Conservation (phyloP, 495 filamentous ascomycete species). For the Neurospora sublineolata region DNA sequence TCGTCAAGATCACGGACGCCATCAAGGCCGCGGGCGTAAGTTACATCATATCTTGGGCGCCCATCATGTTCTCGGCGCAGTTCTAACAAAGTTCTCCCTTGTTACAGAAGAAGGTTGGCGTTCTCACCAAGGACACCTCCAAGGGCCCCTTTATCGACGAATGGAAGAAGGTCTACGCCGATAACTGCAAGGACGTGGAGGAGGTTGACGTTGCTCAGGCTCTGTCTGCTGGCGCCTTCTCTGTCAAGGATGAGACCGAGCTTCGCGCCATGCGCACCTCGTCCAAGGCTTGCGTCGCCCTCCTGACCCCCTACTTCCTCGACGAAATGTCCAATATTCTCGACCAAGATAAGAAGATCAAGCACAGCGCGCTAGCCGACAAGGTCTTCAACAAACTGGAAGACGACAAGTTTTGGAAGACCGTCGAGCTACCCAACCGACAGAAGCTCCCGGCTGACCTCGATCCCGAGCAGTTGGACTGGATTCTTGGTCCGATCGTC, state of each 20-base stretch:
- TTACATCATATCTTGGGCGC: conserved; percentile 13
- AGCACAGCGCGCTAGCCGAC: conserved; percentile 67
- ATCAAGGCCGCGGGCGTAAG: conserved; percentile 84
- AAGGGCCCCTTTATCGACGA: conserved; percentile 88
- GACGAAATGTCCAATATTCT: conserved; percentile 95
- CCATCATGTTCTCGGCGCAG: not conserved
- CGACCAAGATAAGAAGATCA: conserved; percentile 92
- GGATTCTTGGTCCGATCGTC: conserved; percentile 80
- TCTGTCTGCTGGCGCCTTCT: conserved; percentile 70
- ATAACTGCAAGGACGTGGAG: conserved; percentile 71
- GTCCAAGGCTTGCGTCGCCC: conserved; percentile 78
- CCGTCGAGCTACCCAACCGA: conserved; percentile 51
- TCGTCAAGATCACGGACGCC: conserved; percentile 64
- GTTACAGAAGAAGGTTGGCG: conserved; percentile 72
- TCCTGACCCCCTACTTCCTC: conserved; percentile 89
- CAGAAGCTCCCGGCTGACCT: conserved; percentile 76
- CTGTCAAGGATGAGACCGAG: conserved; percentile 94
- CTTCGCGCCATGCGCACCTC: conserved; percentile 88
- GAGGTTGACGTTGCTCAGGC: conserved; percentile 78
- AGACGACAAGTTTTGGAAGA: conserved; percentile 83
- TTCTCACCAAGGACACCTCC: conserved; percentile 70
- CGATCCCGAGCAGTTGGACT: conserved; percentile 85
- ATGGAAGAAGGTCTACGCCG: conserved; percentile 73
- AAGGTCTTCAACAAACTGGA: conserved; percentile 87
- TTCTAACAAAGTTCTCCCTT: conserved; percentile 6